Conservation (phyloP, 1,139 yeast species). For the Yamadazyma siamensis region DNA sequence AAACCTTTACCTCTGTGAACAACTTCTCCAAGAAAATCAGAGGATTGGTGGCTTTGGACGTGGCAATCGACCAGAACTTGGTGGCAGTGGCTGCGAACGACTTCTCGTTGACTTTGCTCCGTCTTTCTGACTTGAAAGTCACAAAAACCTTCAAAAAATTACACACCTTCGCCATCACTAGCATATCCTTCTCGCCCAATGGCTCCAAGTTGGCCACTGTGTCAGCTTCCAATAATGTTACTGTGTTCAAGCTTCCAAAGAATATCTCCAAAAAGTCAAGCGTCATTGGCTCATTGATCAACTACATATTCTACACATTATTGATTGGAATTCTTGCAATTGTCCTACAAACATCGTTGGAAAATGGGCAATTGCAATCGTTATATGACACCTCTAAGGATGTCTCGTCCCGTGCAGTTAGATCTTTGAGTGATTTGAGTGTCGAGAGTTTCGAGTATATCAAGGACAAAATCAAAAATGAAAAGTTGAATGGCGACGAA, state of each 20-base stretch:
- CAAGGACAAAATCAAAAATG: conserved; percentile 40
- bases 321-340: conserved; percentile 47
- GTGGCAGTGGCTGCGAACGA: conserved; percentile 78
- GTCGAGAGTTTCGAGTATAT: conserved; percentile 29
- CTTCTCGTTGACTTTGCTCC: conserved; percentile 57
- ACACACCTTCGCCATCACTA: conserved; percentile 80
- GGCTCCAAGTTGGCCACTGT: conserved; percentile 70
- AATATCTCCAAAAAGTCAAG: conserved; percentile 46
- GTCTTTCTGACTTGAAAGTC: conserved; percentile 48
- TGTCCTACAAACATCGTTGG: conserved; percentile 38
- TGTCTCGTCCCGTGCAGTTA: conserved; percentile 21
- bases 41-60: conserved; percentile 71
- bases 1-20: conserved; percentile 40
- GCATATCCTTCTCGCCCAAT: conserved; percentile 65
- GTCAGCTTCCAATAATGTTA: conserved; percentile 77
- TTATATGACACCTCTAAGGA: conserved; percentile 13
- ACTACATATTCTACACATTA: conserved; percentile 39
- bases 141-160: conserved; percentile 54
- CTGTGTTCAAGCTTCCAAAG: conserved; percentile 59
- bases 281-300: conserved; percentile 36
- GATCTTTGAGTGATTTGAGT: conserved; percentile 22
- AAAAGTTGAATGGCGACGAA: conserved; percentile 28
- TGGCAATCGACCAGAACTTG: conserved; percentile 39
- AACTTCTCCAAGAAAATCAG: conserved; percentile 52
- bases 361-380: conserved; percentile 33